Evolutionary conservation across 345 rosid species (phyloP).

Genomic region (Salix viminalis): DNA sequence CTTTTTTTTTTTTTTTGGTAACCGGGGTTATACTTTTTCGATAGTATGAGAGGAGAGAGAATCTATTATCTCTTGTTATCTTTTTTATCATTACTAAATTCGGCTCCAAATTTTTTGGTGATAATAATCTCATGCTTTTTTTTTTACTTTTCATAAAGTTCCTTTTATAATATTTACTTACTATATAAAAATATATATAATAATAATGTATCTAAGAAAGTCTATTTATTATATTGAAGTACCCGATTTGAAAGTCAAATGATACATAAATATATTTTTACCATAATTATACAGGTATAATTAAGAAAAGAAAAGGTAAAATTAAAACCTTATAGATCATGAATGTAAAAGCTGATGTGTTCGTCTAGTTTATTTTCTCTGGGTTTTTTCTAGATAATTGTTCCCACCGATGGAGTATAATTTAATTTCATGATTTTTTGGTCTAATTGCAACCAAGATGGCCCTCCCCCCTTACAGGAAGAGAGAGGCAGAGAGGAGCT

Average conservation of each 20-base stretch:
- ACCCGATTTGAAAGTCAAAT: no score
- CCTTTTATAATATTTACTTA: neutral
- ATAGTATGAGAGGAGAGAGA: neutral
- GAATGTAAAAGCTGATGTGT: neutral
- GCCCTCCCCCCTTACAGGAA: neutral
- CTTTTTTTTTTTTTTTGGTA: neutral
- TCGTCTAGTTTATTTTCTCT: neutral
- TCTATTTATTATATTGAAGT: no score
- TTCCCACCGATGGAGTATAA: neutral
- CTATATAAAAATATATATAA: no score
- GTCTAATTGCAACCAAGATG: conserved; percentile 2
- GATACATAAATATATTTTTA: no score
- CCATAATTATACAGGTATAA: no score
- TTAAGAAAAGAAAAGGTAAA: no score
- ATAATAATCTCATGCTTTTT: neutral
- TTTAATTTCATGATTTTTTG: neutral
- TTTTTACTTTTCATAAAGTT: neutral
- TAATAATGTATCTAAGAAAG: no score
- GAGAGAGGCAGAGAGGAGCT: conserved; percentile 12
- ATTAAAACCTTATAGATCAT: no score
- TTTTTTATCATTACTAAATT: neutral
- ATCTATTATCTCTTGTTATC: neutral
- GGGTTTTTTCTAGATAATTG: neutral
- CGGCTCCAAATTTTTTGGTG: neutral
- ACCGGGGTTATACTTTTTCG: neutral